Evolutionary conservation across 2,329 filamentous ascomycete species (phyloP).

Genomic region (Fusarium chlamydosporum): DNA sequence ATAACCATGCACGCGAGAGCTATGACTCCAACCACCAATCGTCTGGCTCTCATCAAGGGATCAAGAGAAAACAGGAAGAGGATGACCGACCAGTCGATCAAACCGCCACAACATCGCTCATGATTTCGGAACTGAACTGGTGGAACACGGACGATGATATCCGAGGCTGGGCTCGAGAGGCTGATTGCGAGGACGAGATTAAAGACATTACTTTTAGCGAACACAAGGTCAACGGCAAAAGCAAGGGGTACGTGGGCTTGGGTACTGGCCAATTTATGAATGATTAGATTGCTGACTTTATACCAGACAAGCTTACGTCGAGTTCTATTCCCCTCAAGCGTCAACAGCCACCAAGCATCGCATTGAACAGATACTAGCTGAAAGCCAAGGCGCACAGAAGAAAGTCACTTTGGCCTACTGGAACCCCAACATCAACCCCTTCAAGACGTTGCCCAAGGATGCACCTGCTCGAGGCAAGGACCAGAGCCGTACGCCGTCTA

Average conservation of each 20-base stretch:
- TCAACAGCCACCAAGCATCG: slow-evolving; percentile 87
- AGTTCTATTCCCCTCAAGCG: slow-evolving; percentile 86
- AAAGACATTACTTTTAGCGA: slow-evolving; percentile 97
- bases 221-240: slow-evolving; percentile 99
- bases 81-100: slow-evolving; percentile 72
- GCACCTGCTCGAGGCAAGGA: slow-evolving; percentile 76
- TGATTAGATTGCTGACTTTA: slow-evolving; percentile 17
- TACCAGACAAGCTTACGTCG: slow-evolving; percentile 80
- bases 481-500: slow-evolving; percentile 66
- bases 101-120: slow-evolving; percentile 76
- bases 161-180: slow-evolving; percentile 84
- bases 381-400: slow-evolving; percentile 71
- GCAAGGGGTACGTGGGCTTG: slow-evolving; percentile 80
- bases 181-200: slow-evolving; percentile 85
- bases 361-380: slow-evolving; percentile 74
- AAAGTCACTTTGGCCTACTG: slow-evolving; percentile 82
- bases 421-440: slow-evolving; percentile 84
- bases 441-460: slow-evolving; percentile 92
- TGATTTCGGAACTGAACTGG: slow-evolving; percentile 94
- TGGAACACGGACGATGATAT: slow-evolving; percentile 98
- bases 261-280: neutral
- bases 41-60: slow-evolving; percentile 61
- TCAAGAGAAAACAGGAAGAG: slow-evolving; percentile 72
- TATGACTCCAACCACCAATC: slow-evolving; percentile 60
- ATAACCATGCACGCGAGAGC: slow-evolving; percentile 54